Base-by-base conservation (phyloP, 2,329 filamentous ascomycete genomes). In the Aspergillus sp. region DNA sequence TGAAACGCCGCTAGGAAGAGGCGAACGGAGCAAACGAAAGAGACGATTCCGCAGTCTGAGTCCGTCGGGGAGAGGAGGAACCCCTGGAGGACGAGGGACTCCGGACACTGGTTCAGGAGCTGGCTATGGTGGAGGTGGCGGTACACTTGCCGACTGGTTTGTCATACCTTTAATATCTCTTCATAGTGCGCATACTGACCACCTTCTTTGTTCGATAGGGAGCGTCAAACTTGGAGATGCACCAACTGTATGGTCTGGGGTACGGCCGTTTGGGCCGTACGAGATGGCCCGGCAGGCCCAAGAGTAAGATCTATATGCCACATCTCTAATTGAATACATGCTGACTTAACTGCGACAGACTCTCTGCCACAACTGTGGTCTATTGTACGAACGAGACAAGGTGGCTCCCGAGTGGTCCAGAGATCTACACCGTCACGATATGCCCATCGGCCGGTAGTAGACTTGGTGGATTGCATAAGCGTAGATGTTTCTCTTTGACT, bases 21-120 rank as follows among this genome's bases (percentile, higher is more conserved):
- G 94, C 23, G 94, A 97, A 78, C 83, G 94, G 49, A 95, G 90
- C 69, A 98, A 96, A 84, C 96, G 96, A 83, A 97, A 97, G 86
- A 86, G 91, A 65, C 85, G 93, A 25, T 96, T 97, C 80, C 86
- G 93, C 67, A 96, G 92, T 75, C 77, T 96, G 63, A 96, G 92
- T 71, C 94, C 95, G 0, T 78, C 88, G 19, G 90, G 85, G n/a
- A 84, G 88, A 64, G 81, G 84, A 36, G 84, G 84, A 15, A 90
- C 89, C 5, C 88, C 87, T 1, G 87, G 86, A 59, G 88, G 85
- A 6, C 82, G 93, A 59, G 90, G 90, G 10, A 97, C 93, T 1
- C 93, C 92, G 0, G 93, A 96, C 67, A 80, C 73, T 11, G 73
- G 81, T 52, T 82, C 82, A 6, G 83, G 77, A 41, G 85, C 88